Evolutionary conservation across 2,329 filamentous ascomycete genomes (phyloP), one percentile per base, ranked within the genome.

Genomic region (Exophiala alcalophila): DNA sequence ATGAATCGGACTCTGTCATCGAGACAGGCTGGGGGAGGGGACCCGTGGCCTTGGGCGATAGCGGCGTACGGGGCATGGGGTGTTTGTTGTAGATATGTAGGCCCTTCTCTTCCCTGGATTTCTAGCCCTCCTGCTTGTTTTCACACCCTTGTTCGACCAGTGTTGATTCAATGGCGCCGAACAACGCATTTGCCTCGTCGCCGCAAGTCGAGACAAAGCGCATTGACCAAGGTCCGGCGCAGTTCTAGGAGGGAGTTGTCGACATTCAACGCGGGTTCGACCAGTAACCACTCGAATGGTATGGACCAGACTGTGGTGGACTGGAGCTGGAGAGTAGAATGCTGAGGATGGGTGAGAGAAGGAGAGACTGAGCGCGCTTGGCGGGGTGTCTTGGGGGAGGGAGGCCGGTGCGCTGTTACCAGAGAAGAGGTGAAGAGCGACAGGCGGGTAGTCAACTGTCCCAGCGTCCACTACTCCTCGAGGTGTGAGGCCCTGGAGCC

Each of bases 21-120:
- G 42, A 43, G 33, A 43, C 29, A 28, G 45, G 41, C 12, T 43
- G 15, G 10, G 49, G 44, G 12, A 40, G 38, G 4, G 36, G 27
- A 44, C 37, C 44, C 49, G 49, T 49, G 44, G 41, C 42, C 44
- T 37, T 31, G 33, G 44, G 23, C 35, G 42, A 44, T 43, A 45
- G 29, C 35, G 44, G 18, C 14, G 30, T 25, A 12, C 36, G 30
- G 25, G 26, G 39, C 45, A 49, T 52, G 40, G 42, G 42, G 34
- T 30, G 23, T 25, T 8, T 19, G 14, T 32, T n/a, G n/a, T n/a
- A n/a, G n/a, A n/a, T n/a, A n/a, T n/a, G n/a, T n/a, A n/a, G n/a
- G n/a, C n/a, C n/a, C n/a, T n/a, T 20, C 9, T 38, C 21, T 23
- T 33, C 10, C 8, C n/a, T 26, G 12, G 18, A 9, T 15, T 23